Evolutionary conservation across 805 yeast genomes (phyloP).

Genomic region (Wickerhamomyces strasburgensis): DNA sequence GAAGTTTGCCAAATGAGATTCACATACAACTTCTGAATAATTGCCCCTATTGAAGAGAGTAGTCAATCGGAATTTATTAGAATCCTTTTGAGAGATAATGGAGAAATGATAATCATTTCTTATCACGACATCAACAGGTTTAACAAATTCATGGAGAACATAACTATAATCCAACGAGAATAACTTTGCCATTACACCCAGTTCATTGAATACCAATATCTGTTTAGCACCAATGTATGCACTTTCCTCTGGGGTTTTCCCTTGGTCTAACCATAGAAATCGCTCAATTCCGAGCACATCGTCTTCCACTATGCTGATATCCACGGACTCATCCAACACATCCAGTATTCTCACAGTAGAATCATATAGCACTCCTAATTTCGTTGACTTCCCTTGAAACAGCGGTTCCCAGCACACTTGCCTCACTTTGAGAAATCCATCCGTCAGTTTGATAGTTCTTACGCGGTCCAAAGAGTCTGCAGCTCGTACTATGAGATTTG

Average conservation of each 20-base stretch:
- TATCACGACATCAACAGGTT: conserved; percentile 10
- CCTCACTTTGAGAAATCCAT: conserved; percentile 8
- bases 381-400: conserved; percentile 2
- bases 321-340: conserved; percentile 9
- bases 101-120: neutral
- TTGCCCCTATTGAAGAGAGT: conserved; percentile 7
- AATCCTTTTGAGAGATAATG: conserved; percentile 1
- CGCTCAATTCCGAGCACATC: conserved; percentile 16
- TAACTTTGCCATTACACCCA: conserved; percentile 9
- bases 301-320: conserved; percentile 15
- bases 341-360: conserved; percentile 10
- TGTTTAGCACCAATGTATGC: conserved; percentile 18
- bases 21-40: conserved; percentile 1
- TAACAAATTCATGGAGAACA: conserved; percentile 8
- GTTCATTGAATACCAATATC: conserved; percentile 10
- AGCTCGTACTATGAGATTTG: conserved; percentile 13
- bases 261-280: conserved; percentile 14
- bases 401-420: conserved; percentile 19
- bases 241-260: conserved; percentile 8
- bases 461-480: conserved; percentile 9
- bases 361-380: conserved; percentile 13
- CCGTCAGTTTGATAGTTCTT: conserved; percentile 5
- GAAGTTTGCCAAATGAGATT: conserved; percentile 5
- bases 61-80: neutral
- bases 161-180: conserved; percentile 14